Base-by-base conservation (phyloP, 225 moss, liverwort and hornwort species). In the Thuidium tamariscinum region DNA sequence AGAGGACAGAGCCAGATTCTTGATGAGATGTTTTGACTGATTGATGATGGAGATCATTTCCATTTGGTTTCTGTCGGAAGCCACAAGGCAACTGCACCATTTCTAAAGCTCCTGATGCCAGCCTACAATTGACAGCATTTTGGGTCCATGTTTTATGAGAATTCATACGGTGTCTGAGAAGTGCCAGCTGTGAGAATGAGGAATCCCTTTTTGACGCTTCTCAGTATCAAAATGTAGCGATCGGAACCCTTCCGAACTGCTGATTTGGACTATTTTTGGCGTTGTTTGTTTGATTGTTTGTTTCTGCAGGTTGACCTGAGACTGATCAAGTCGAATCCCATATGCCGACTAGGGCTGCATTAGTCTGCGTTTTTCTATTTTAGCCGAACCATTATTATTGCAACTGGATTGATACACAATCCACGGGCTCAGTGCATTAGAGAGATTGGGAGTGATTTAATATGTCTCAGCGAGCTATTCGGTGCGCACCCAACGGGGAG, bases 251-350 rank as follows among this genome's bases (percentile, higher is more conserved):
- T 1, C 16, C 1, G 25, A 16, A 77, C 10, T 37, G 55, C 37
- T 55, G 10, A 36, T 16, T 16, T 13, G 78, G 39, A 59, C 4
- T 8, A 7, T 27, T 77, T 77, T 27, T 18, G 37, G 29, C 12
- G 5, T 25, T 18, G 18, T 57, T 56, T 5, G 5, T 17, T 39
- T n/a, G 70, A 64, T 80, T 77, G 49, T 18, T 71, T 88, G 34
- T 52, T 85, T 74, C 83, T 30, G 10, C 93, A 95, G 95, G 96
- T 96, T 70, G 94, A 96, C 85, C 80, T 95, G 84, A 94, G 90
- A 84, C 93, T 93, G 13, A 94, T 96, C 83, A 96, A 95, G 77
- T 91, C 92, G 26, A 96, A 95, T 89, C 93, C 95, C 34, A 89
- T 96, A 30, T 96, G 95, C 86, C 94, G 94, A 80, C 91, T 96